Evolutionary conservation across 106 monocot genomes (phyloP), one percentile per base, ranked within the genome.

Genomic region (Allium sativum): DNA sequence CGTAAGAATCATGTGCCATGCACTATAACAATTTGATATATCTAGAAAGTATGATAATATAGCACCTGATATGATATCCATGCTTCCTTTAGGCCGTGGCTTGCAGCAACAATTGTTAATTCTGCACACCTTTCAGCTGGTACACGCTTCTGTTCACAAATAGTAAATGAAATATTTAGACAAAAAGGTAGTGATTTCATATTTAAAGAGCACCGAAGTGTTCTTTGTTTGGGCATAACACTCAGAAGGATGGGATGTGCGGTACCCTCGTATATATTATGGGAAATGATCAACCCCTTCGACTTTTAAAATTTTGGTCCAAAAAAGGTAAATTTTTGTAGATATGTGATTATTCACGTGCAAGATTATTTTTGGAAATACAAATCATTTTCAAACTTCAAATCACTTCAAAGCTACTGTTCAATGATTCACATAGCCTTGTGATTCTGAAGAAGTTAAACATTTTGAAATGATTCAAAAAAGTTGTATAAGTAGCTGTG

Each of bases 31-130:
- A 15, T 58, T 10, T 31, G 52, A 51, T 20, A 65, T 18, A 53
- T 14, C 14, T 14, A 31, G 5, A 31, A 31, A 31, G 31, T 31
- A 31, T 5, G 5, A 31, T 31, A 50, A 50, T 12, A 15, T 50
- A 50, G 89, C 44, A 98, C 96, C 77, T 98, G 96, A 78, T 88
- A 74, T 47, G 91, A 91, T 82, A 98, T 91, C 96, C 96, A 98
- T 52, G 76, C 96, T 83, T 98, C 96, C 67, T 98, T 98, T 18
- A 98, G 54, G 54, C 85, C 96, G 70, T 98, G 87, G 8, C 84
- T 88, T 21, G 88, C 91, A 9, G 96, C 96, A 73, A 81, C 67
- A 58, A 92, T 82, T 64, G 74, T 98, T 42, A 98, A 71, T 67
- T 87, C 73, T 42, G 82, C 84, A 73, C 96, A 98, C 63, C 91